These are phyloP conservation scores for Gonium pectorale DNA, from an alignment of 139 green algal genomes.

Conservation along the genomic window DNA sequence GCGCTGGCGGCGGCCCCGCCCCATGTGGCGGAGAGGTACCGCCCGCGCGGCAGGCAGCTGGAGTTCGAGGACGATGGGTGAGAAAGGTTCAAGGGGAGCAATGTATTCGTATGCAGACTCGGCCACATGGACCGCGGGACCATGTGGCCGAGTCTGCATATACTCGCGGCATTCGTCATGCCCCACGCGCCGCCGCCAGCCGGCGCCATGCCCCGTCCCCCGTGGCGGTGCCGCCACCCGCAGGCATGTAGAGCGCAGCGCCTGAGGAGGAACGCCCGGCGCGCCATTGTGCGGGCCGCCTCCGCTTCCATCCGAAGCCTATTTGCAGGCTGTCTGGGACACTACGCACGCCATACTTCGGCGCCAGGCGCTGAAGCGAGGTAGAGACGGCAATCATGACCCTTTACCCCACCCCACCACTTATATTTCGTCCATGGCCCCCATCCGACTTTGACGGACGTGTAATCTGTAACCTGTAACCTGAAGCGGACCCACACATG, in stretches of 20 bases:
- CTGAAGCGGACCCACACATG: conserved; percentile 18
- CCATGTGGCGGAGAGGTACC: conserved; percentile 1
- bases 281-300: no score
- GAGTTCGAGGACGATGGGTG: conserved; percentile 15
- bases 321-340: no score
- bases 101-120: no score
- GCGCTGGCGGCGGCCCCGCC: conserved; percentile 4
- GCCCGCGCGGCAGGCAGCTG: not conserved
- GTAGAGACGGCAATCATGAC: no score
- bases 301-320: no score
- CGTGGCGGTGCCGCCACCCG: not conserved
- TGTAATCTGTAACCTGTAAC: no score
- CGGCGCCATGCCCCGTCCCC: not conserved
- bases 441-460: not conserved
- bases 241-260: not conserved
- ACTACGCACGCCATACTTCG: no score
- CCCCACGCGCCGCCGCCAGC: not conserved
- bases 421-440: no score
- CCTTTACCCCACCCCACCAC: no score
- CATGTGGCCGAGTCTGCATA: not conserved
- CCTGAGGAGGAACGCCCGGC: no score
- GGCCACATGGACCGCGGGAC: not conserved
- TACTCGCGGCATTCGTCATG: not conserved
- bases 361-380: no score
- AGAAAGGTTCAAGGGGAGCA: not conserved